A percentile compares a stretch with the other conserved stretches of the same genome.
These are phyloP conservation scores for Nicotiana noctiflora DNA, from an alignment of 257 asterid genomes.

Conservation along the genomic window DNA sequence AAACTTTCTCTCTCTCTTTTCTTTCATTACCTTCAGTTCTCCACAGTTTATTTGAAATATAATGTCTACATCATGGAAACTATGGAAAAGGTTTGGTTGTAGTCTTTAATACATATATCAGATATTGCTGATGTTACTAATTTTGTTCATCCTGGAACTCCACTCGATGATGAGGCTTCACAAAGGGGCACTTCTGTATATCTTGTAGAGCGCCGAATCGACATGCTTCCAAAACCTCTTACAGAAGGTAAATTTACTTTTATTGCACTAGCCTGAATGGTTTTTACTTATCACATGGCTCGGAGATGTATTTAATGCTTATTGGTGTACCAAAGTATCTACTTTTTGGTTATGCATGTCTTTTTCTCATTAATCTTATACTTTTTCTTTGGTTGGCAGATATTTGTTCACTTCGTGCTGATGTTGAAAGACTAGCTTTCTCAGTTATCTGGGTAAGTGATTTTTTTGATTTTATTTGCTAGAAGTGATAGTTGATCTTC, in stretches of 20 bases:
- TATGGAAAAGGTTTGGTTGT: constrained; percentile 11
- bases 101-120: constrained; percentile 46
- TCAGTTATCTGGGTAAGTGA: constrained; percentile 94
- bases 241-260: constrained; percentile 69
- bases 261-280: not conserved
- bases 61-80: not conserved
- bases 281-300: not conserved
- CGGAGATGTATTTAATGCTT: not conserved
- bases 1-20: not conserved
- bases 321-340: not conserved
- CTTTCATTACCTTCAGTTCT: not conserved
- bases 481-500: not conserved
- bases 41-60: not conserved
- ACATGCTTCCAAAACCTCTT: constrained; percentile 98
- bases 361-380: not conserved
- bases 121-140: constrained; percentile 99
- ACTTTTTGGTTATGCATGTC: not conserved
- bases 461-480: not conserved
- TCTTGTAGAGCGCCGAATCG: constrained; percentile 96
- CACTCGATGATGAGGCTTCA: constrained; percentile 95
- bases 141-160: constrained; percentile 87
- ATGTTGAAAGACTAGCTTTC: constrained; percentile 92
- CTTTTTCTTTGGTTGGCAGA: constrained; percentile 42
- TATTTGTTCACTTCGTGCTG: constrained; percentile 89
- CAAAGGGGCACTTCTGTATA: constrained; percentile 98